These are phyloP conservation scores for Mycena amicta DNA, from an alignment of 768 basidiomycete species.

Conservation along the genomic window DNA sequence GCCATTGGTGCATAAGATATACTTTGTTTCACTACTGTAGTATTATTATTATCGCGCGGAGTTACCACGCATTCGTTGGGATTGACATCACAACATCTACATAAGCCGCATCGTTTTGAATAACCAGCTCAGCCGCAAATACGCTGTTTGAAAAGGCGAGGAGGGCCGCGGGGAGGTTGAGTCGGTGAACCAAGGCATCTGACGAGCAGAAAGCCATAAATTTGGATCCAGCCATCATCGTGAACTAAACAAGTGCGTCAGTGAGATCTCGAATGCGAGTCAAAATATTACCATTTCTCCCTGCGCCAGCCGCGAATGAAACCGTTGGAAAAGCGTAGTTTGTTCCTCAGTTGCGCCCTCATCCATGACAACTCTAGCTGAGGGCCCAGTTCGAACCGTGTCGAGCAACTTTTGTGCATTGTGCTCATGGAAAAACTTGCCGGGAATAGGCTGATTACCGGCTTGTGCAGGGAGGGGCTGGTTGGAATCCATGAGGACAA, in stretches of 20 bases:
- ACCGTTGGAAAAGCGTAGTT: conserved; percentile 48
- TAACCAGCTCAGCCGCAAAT: conserved; percentile 57
- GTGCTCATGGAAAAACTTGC: conserved; percentile 59
- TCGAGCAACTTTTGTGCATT: conserved; percentile 54
- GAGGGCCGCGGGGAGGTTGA: conserved; percentile 52
- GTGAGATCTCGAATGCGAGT: not conserved
- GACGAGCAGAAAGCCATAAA: conserved; percentile 65
- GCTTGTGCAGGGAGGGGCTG: conserved; percentile 34
- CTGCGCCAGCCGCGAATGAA: conserved; percentile 50
- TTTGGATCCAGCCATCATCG: conserved; percentile 52
- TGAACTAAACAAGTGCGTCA: conserved; percentile 45
- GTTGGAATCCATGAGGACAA: conserved; percentile 45
- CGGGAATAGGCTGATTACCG: conserved; percentile 41
- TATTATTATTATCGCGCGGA: not conserved
- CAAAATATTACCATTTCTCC: conserved; percentile 53
- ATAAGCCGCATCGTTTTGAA: conserved; percentile 63
- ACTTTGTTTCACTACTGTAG: not conserved
- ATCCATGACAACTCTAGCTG: conserved; percentile 47
- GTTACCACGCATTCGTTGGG: conserved; percentile 15
- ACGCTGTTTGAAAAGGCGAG: conserved; percentile 46
- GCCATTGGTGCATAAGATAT: conserved; percentile 5
- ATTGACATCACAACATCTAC: conserved; percentile 47
- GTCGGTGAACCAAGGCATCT: conserved; percentile 48
- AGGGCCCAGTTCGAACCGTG: conserved; percentile 51
- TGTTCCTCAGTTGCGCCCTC: conserved; percentile 43